These are phyloP conservation scores for Neocallimastix lanati DNA, from an alignment of 192 early-diverging fungal genomes.

Conservation along the genomic window DNA sequence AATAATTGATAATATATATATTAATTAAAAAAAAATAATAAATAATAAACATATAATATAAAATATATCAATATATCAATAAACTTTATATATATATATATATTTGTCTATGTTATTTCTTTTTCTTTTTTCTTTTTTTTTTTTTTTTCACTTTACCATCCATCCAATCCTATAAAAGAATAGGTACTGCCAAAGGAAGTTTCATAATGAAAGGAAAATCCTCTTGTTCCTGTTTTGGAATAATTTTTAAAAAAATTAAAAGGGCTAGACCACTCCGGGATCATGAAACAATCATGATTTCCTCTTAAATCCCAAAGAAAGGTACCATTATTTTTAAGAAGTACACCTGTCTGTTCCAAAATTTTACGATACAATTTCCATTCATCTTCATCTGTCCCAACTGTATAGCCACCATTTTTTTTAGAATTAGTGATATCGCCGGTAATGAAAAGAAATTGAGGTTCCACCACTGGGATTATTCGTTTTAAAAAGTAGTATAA, in stretches of 20 bases:
- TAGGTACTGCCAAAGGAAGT: neutral
- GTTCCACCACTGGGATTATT: neutral
- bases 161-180: neutral
- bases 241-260: constrained; percentile 44
- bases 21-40: no score
- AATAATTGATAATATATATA: no score
- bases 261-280: constrained; percentile 31
- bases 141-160: neutral
- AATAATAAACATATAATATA: no score
- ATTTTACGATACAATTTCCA: constrained; percentile 53
- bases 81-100: no score
- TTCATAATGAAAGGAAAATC: constrained; percentile 29
- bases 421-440: constrained; percentile 85
- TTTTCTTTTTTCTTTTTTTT: no score
- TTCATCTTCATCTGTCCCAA: constrained; percentile 62
- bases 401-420: constrained; percentile 28
- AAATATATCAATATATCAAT: no score
- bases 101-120: no score
- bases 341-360: constrained; percentile 28
- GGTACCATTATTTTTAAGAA: constrained; percentile 21
- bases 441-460: neutral
- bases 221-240: constrained; percentile 21
- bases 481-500: neutral
- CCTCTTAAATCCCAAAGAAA: constrained; percentile 81
- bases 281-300: constrained; percentile 85